These are phyloP conservation scores for Russula sp. DNA, from an alignment of 768 basidiomycete species.

Conservation along the genomic window DNA sequence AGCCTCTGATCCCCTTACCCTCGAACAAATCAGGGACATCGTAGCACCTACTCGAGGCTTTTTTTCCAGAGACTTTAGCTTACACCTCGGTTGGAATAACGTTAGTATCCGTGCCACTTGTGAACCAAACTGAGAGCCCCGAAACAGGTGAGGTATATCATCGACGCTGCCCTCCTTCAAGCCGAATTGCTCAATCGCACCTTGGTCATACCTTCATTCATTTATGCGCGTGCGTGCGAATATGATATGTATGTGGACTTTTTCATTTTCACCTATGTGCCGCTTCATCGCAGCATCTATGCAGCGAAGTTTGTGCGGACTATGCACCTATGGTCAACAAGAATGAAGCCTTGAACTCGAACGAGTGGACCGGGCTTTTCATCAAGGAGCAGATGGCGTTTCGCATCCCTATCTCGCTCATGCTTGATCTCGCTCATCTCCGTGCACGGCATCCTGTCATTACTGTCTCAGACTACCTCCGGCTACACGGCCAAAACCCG, in stretches of 20 bases:
- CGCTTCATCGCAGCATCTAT: background rate
- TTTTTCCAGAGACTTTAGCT: slow-evolving; percentile 37
- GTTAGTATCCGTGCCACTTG: slow-evolving; percentile 25
- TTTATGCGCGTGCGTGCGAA: slow-evolving; percentile 42
- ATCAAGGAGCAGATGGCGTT: slow-evolving; percentile 31
- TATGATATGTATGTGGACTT: slow-evolving; percentile 29
- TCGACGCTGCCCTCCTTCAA: slow-evolving; percentile 39
- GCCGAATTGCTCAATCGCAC: slow-evolving; percentile 37
- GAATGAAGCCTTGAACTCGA: slow-evolving; percentile 34
- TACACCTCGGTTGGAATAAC: slow-evolving; percentile 44
- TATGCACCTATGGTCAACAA: slow-evolving; percentile 38
- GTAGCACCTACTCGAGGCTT: slow-evolving; percentile 36
- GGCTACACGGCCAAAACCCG: slow-evolving; percentile 32
- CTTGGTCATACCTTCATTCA: slow-evolving; percentile 37
- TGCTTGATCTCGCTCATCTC: slow-evolving; percentile 38
- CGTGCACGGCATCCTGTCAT: slow-evolving; percentile 33
- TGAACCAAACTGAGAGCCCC: background rate
- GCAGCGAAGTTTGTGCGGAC: slow-evolving; percentile 33
- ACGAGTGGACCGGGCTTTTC: slow-evolving; percentile 36
- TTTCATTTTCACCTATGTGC: background rate
- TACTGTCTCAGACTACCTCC: slow-evolving; percentile 36
- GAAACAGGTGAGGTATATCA: slow-evolving; percentile 40
- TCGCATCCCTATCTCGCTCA: slow-evolving; percentile 31
- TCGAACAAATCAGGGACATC: slow-evolving; percentile 30
- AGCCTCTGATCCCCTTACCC: slow-evolving; percentile 21